Conservation (phyloP, 805 yeast species). For the Candida wancherniae region DNA sequence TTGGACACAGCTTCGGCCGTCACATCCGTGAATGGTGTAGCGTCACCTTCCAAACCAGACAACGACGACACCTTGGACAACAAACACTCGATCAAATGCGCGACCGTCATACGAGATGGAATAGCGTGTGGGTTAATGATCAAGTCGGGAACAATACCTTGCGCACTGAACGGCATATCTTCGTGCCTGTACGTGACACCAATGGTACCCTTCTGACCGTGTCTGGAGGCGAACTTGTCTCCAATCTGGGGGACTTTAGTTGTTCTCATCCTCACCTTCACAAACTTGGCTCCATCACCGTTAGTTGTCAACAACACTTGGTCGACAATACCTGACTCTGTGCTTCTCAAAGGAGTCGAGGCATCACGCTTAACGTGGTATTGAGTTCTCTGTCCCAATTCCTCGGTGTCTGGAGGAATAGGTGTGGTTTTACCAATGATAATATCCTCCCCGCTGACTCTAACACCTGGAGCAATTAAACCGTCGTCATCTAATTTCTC, state of each 20-base stretch:
- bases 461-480: constrained; percentile 93
- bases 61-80: constrained; percentile 91
- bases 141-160: constrained; percentile 95
- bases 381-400: constrained; percentile 96
- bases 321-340: constrained; percentile 97
- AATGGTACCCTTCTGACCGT: constrained; percentile 99
- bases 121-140: constrained; percentile 98
- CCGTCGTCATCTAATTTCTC: constrained; percentile 99
- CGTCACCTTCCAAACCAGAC: constrained; percentile 97
- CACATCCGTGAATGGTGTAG: constrained; percentile 97
- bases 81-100: constrained; percentile 97
- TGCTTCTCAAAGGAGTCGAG: constrained; percentile 91
- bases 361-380: constrained; percentile 99
- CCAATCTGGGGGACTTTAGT: constrained; percentile 99
- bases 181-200: constrained; percentile 98
- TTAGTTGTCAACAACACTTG: constrained; percentile 95
- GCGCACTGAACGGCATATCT: constrained; percentile 96
- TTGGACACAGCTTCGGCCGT: constrained; percentile 96
- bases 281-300: constrained; percentile 96
- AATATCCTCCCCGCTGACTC: constrained; percentile 98
- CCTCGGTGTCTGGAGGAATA: constrained; percentile 98
- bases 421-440: constrained; percentile 99
- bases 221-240: constrained; percentile 98
- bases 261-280: constrained; percentile 97
- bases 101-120: constrained; percentile 99